Conservation (phyloP, 768 basidiomycete species). For the Lentinus brumalis region DNA sequence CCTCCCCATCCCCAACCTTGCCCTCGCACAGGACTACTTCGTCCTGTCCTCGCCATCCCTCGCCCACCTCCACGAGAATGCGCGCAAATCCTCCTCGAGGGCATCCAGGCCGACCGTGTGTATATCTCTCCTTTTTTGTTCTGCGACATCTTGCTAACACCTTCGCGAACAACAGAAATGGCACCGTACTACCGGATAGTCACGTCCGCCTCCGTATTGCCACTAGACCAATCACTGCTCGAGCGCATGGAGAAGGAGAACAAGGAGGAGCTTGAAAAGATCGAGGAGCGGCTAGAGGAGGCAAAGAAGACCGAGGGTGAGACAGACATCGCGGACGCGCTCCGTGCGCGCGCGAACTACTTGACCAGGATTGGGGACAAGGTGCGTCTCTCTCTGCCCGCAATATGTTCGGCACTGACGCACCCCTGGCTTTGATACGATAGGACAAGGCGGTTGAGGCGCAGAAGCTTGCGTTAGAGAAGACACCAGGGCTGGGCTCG, state of each 20-base stretch:
- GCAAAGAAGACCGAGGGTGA: constrained; percentile 92
- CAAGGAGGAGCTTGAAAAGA: constrained; percentile 63
- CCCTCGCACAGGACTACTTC: constrained; percentile 79
- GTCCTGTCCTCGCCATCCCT: constrained; percentile 66
- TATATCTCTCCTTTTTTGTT: constrained; percentile 11
- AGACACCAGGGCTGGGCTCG: constrained; percentile 90
- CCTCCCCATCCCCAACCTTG: constrained; percentile 84
- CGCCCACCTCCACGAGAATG: constrained; percentile 63
- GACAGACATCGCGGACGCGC: constrained; percentile 86
- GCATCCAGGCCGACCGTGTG: constrained; percentile 80
- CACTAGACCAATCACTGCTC: constrained; percentile 55
- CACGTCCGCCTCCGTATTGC: constrained; percentile 50
- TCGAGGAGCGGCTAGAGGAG: constrained; percentile 80
- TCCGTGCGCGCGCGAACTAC: constrained; percentile 84
- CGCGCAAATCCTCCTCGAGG: constrained; percentile 67
- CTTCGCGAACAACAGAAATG: constrained; percentile 64
- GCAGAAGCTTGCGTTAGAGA: constrained; percentile 81
- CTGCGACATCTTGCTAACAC: not conserved
- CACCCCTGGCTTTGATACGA: too few relatives aligned
- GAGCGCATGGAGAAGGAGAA: constrained; percentile 69
- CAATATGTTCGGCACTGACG: too few relatives aligned
- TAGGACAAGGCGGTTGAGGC: constrained; percentile 86
- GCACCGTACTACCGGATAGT: constrained; percentile 75
- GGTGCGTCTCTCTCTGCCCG: constrained; percentile 28
- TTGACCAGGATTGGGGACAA: constrained; percentile 88